Conservation (phyloP, 805 yeast species). For the Metschnikowia hibisci region DNA sequence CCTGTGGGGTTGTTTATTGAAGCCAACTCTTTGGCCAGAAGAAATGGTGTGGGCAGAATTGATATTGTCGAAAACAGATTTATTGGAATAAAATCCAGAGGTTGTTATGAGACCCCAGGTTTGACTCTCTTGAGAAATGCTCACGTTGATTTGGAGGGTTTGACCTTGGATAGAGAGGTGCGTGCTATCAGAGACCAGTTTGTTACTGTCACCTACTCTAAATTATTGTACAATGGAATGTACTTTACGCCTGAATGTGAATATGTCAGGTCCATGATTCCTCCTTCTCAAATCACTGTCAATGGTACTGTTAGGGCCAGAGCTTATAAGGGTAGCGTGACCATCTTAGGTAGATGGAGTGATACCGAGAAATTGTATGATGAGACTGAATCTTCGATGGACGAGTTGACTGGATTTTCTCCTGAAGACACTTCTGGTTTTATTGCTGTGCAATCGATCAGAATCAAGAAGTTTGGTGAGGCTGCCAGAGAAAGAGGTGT, state of each 20-base stretch:
- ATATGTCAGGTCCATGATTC: slow-evolving; percentile 88
- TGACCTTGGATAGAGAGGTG: slow-evolving; percentile 95
- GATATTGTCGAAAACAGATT: slow-evolving; percentile 99
- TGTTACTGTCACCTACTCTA: slow-evolving; percentile 89
- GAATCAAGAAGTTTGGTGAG: slow-evolving; percentile 97
- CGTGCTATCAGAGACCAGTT: slow-evolving; percentile 94
- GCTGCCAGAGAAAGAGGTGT: slow-evolving; percentile 80
- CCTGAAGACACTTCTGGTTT: slow-evolving; percentile 97
- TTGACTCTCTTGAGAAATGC: slow-evolving; percentile 89
- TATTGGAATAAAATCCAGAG: slow-evolving; percentile 98
- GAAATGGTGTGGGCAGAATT: slow-evolving; percentile 99
- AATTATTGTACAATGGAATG: slow-evolving; percentile 91
- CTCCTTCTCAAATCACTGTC: slow-evolving; percentile 91
- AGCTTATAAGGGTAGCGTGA: slow-evolving; percentile 85
- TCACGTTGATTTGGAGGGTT: slow-evolving; percentile 95
- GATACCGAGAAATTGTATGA: slow-evolving; percentile 95
- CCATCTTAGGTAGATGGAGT: slow-evolving; percentile 89
- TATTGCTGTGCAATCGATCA: slow-evolving; percentile 96
- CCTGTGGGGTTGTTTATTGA: slow-evolving; percentile 90
- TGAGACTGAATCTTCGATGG: slow-evolving; percentile 98
- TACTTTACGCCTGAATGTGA: slow-evolving; percentile 99
- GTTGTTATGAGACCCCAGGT: slow-evolving; percentile 99
- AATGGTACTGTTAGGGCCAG: slow-evolving; percentile 95
- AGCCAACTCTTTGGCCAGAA: slow-evolving; percentile 94
- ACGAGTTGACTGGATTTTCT: slow-evolving; percentile 95